phyloP scores from a whole-genome alignment of 2,329 filamentous ascomycete species.

The Penicillium hesseltinei region DNA sequence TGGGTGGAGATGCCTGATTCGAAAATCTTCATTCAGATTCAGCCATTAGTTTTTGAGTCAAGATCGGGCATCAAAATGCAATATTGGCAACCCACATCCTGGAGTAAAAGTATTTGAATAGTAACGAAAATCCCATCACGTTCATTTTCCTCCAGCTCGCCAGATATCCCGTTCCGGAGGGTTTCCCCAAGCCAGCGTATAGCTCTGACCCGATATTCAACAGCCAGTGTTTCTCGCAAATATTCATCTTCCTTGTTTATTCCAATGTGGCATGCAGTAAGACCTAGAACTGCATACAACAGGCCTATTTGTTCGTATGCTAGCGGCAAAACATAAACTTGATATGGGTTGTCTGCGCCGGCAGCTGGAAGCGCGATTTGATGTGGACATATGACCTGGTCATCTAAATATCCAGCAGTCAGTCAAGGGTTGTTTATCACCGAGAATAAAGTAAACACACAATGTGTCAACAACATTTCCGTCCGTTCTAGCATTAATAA shows the following conservation, averaged over 20 bases:
- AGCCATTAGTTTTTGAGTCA: background rate
- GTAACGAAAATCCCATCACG: constrained; percentile 31
- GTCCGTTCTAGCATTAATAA: constrained; percentile 6
- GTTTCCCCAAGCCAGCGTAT: constrained; percentile 28
- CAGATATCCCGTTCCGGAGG: constrained; percentile 27
- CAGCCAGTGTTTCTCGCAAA: constrained; percentile 25
- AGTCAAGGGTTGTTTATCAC: background rate
- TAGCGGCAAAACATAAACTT: constrained; percentile 29
- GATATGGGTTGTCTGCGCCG: constrained; percentile 28
- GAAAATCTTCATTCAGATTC: constrained; percentile 23
- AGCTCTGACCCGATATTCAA: constrained; percentile 31
- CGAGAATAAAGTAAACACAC: background rate
- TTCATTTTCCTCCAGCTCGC: constrained; percentile 23
- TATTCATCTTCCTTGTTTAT: constrained; percentile 19
- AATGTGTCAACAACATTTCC: background rate
- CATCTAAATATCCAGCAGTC: constrained; percentile 17
- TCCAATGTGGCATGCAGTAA: constrained; percentile 31
- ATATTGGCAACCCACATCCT: constrained; percentile 25
- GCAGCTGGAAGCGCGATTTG: constrained; percentile 29
- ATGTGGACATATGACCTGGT: constrained; percentile 30
- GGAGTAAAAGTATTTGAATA: constrained; percentile 32
- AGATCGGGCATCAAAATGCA: background rate
- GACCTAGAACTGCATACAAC: constrained; percentile 29
- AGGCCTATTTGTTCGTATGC: constrained; percentile 30
- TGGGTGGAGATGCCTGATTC: constrained; percentile 33